Evolutionary conservation across 441 rosid species (phyloP), one percentile per base, ranked within the genome.

Genomic region (Erodium trifolium): DNA sequence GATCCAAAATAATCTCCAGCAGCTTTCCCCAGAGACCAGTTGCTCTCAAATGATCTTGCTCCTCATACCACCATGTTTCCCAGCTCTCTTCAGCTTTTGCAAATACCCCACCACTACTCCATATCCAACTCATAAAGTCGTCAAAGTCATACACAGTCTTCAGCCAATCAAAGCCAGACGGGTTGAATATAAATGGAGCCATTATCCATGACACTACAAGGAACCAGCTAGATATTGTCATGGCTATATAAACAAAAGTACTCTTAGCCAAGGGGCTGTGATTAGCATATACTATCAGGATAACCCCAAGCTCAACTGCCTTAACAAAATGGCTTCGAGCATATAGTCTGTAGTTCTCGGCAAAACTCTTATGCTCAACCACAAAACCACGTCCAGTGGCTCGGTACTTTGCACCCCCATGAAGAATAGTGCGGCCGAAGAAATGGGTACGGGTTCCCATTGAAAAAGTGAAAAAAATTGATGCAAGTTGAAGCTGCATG

Each of bases 381-480:
- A 73, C 72, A 4, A 73, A 64, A 16, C 68, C 76, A 19, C 76
- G 72, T 9, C 76, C 76, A 0, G 76, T 73, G 31, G 63, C 66
- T 12, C 68, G 68, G 60, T 73, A 73, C 68, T 69, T 73, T 9
- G 76, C 76, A 51, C 76, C 76, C 10, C 76, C 76, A 2, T 73
- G 76, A 64, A 73, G 76, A 37, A 73, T 68, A 0, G 76, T 65
- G 47, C 66, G 66, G 14, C 76, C 76, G 16, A 73, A 73, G 68
- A 49, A 73, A 67, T 73, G 76, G 3, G 65, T 45, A 2, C 71
- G 76, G 23, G 76, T 73, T 66, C 76, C 76, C 76, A 73, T 47
- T 19, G 76, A 73, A 68, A 73, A 73, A 19, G 76, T 73, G 65
- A 63, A 73, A 65, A 73, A 73, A 59, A 73, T 18, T 18, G 76